These are phyloP conservation scores for Candida tropicalis DNA, from an alignment of 1,139 yeast species.

Conservation along the genomic window DNA sequence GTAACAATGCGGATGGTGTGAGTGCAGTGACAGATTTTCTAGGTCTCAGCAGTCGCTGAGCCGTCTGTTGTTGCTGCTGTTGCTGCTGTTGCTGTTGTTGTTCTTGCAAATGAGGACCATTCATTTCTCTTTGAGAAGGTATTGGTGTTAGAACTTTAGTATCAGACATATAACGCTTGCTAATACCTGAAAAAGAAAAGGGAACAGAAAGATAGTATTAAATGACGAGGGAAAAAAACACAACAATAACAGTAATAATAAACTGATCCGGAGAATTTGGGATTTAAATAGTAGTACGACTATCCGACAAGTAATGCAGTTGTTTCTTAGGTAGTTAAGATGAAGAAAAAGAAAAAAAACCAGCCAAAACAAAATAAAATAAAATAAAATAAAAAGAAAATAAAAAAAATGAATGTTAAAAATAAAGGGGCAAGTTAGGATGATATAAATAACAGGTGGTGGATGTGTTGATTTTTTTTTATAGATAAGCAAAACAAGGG, in stretches of 20 bases:
- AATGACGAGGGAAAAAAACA: neutral
- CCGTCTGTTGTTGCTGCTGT: neutral
- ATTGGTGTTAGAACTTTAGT: slow-evolving; percentile 2
- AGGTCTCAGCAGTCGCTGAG: slow-evolving; percentile 1
- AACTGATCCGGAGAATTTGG: slow-evolving; percentile 1
- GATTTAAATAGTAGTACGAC: neutral
- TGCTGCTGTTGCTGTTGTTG: neutral
- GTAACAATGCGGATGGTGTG: slow-evolving; percentile 3
- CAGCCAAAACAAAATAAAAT: no score
- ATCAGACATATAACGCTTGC: neutral
- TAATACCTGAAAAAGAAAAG: neutral
- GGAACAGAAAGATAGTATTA: neutral
- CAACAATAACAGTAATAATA: no score
- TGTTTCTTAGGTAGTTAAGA: no score
- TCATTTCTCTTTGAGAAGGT: slow-evolving; percentile 2
- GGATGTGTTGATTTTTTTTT: no score
- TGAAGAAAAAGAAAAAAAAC: neutral
- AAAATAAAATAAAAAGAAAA: no score
- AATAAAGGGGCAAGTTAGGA: no score
- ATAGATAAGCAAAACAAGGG: neutral
- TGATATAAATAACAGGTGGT: no score
- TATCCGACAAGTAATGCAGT: no score
- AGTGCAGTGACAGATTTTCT: slow-evolving; percentile 3
- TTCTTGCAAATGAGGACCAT: neutral
- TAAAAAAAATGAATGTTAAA: no score